Evolutionary conservation across 1,284 basidiomycete genomes (phyloP).

Genomic region (Ustilago vetiveriae): DNA sequence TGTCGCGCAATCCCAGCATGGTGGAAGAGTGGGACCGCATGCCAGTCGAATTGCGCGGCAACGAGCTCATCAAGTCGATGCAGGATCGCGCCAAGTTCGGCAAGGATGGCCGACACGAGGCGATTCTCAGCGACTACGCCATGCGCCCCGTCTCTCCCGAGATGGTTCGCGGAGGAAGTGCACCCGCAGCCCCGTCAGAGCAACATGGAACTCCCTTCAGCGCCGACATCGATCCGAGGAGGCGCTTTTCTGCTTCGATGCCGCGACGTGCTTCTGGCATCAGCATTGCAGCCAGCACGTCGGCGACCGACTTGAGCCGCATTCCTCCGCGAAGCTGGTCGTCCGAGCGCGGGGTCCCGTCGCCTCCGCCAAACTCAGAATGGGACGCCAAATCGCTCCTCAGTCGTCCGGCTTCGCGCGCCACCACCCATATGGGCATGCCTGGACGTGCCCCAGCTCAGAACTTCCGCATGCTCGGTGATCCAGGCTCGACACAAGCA

Average conservation of each 20-base stretch:
- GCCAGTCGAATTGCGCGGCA: conserved; percentile 34
- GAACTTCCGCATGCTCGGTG: conserved; percentile 41
- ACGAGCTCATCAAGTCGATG: conserved; percentile 41
- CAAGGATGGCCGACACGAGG: conserved; percentile 41
- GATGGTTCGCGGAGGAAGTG: conserved; percentile 26
- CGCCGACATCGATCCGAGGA: conserved; percentile 15
- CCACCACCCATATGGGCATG: conserved; percentile 16
- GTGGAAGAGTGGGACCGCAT: conserved; percentile 37
- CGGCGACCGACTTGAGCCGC: conserved; percentile 39
- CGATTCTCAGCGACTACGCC: conserved; percentile 24
- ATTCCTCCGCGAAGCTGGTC: conserved; percentile 54
- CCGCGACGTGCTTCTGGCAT: conserved; percentile 23
- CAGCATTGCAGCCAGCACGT: conserved; percentile 27
- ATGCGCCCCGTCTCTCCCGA: conserved; percentile 7
- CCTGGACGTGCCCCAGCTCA: conserved; percentile 18
- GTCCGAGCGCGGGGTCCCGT: conserved; percentile 44
- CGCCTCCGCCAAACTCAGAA: conserved; percentile 53
- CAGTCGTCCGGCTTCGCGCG: conserved; percentile 36
- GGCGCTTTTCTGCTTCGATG: conserved; percentile 26
- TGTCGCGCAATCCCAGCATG: conserved; percentile 19
- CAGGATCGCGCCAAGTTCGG: conserved; percentile 34
- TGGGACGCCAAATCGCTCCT: conserved; percentile 39
- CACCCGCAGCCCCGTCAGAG: conserved; percentile 12
- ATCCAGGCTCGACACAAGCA: conserved; percentile 14
- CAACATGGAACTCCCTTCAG: conserved; percentile 6